Conservation (phyloP, 2,329 filamentous ascomycete genomes). For the Penicillium vulpinum region DNA sequence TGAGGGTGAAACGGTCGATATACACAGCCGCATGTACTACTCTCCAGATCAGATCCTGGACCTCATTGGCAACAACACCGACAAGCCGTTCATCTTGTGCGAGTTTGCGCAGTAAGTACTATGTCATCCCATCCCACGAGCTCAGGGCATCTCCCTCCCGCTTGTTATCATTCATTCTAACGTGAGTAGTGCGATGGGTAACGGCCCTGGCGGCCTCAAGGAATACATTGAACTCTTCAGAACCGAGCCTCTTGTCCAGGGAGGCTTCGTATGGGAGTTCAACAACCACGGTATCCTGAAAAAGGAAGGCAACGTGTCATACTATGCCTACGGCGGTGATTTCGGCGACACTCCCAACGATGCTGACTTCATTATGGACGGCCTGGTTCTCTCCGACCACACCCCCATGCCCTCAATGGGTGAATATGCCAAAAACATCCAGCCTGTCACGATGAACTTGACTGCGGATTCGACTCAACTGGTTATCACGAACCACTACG, state of each 20-base stretch:
- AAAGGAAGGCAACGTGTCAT: slow-evolving; percentile 33
- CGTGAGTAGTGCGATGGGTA: slow-evolving; percentile 54
- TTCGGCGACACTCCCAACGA: slow-evolving; percentile 64
- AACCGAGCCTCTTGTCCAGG: slow-evolving; percentile 61
- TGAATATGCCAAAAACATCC: slow-evolving; percentile 60
- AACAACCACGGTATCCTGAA: slow-evolving; percentile 61
- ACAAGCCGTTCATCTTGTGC: slow-evolving; percentile 48
- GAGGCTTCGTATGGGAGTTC: slow-evolving; percentile 69
- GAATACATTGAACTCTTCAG: slow-evolving; percentile 68
- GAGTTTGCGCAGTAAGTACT: slow-evolving; percentile 49
- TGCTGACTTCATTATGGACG: slow-evolving; percentile 63
- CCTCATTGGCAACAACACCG: slow-evolving; percentile 47
- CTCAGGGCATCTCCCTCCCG: too few relatives aligned
- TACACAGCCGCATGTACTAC: slow-evolving; percentile 69
- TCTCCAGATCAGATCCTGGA: slow-evolving; percentile 52
- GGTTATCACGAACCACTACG: slow-evolving; percentile 51
- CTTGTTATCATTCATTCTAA: background rate
- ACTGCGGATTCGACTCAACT: slow-evolving; percentile 35
- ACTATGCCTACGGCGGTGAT: slow-evolving; percentile 63
- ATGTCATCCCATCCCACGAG: too few relatives aligned
- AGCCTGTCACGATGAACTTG: slow-evolving; percentile 52
- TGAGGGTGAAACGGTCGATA: slow-evolving; percentile 60
- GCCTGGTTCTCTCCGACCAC: slow-evolving; percentile 53
- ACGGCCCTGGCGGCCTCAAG: slow-evolving; percentile 67
- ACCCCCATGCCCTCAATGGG: slow-evolving; percentile 54